Evolutionary conservation across 1,139 yeast genomes (phyloP).

Genomic region (Zygoascus meyerae): DNA sequence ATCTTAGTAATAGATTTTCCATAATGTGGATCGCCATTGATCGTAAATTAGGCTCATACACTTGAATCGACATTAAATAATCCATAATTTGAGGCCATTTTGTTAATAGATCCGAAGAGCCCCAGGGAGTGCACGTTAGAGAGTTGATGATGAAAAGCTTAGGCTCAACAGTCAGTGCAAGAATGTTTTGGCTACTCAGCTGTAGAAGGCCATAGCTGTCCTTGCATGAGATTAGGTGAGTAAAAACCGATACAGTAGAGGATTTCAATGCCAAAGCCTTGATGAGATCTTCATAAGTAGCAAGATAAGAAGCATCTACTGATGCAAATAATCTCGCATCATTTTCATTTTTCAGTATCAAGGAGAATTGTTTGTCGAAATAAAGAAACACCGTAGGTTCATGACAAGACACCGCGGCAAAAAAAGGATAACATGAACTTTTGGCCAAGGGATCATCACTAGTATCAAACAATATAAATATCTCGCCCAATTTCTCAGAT

Average conservation of each 20-base stretch:
- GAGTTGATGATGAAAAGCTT: constrained; percentile 19
- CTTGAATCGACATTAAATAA: constrained; percentile 18
- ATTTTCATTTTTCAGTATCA: neutral
- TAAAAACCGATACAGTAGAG: constrained; percentile 2
- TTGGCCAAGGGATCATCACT: constrained; percentile 18
- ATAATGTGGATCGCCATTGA: constrained; percentile 22
- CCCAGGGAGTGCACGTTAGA: constrained; percentile 22
- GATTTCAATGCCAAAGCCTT: constrained; percentile 5
- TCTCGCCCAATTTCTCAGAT: constrained; percentile 16
- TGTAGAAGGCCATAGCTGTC: constrained; percentile 15
- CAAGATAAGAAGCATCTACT: constrained; percentile 11
- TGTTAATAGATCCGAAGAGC: constrained; percentile 18
- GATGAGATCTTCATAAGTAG: constrained; percentile 8
- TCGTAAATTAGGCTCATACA: constrained; percentile 21
- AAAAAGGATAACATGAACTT: constrained; percentile 21
- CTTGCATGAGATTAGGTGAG: constrained; percentile 13
- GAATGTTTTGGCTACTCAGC: constrained; percentile 16
- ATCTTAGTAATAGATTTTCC: constrained; percentile 19
- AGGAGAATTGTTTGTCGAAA: constrained; percentile 18
- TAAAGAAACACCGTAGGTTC: constrained; percentile 18
- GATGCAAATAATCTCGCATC: constrained; percentile 4
- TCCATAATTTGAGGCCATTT: constrained; percentile 28
- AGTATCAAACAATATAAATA: constrained; percentile 17
- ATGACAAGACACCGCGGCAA: constrained; percentile 21
- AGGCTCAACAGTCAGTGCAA: constrained; percentile 22